phyloP scores from a whole-genome alignment of 192 early-diverging fungal species.

The Coemansia guatemalensis region DNA sequence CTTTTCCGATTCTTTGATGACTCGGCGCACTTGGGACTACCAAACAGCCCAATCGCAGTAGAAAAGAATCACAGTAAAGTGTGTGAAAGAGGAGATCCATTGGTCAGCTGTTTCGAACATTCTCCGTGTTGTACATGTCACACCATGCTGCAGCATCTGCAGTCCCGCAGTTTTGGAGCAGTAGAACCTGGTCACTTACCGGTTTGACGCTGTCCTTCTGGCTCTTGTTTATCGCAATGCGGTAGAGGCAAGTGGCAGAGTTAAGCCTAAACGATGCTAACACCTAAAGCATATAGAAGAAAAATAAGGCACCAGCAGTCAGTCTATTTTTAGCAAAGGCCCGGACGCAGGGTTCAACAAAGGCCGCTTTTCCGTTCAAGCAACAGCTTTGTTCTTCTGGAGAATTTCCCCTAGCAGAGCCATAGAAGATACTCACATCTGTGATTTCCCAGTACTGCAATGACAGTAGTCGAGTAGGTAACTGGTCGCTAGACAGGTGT shows the following conservation, averaged over 20 bases:
- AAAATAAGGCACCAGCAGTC: not conserved
- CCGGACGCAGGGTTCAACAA: not conserved
- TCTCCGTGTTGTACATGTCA: not conserved
- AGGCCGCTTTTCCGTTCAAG: not conserved
- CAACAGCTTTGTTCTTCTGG: not conserved
- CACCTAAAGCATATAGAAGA: conserved; percentile 19
- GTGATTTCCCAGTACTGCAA: conserved; percentile 52
- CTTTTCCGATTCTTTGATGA: conserved; percentile 42
- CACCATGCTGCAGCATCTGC: not conserved
- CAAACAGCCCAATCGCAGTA: conserved; percentile 4
- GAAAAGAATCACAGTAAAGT: not conserved
- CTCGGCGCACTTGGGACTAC: conserved; percentile 42
- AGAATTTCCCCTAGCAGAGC: not conserved
- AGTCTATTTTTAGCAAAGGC: not conserved
- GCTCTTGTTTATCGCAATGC: not conserved
- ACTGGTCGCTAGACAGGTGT: conserved; percentile 25
- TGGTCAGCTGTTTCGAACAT: not conserved
- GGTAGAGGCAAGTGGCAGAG: conserved; percentile 43
- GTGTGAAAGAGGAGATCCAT: not conserved
- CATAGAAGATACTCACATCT: conserved; percentile 25
- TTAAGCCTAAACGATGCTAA: conserved; percentile 44
- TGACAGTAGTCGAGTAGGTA: conserved; percentile 47
- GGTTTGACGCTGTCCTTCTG: conserved; percentile 10
- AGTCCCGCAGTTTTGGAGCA: not conserved
- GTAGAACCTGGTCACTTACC: conserved; percentile 20